phyloP scores from a whole-genome alignment of 768 basidiomycete species.

The Mycena epipterygia region DNA sequence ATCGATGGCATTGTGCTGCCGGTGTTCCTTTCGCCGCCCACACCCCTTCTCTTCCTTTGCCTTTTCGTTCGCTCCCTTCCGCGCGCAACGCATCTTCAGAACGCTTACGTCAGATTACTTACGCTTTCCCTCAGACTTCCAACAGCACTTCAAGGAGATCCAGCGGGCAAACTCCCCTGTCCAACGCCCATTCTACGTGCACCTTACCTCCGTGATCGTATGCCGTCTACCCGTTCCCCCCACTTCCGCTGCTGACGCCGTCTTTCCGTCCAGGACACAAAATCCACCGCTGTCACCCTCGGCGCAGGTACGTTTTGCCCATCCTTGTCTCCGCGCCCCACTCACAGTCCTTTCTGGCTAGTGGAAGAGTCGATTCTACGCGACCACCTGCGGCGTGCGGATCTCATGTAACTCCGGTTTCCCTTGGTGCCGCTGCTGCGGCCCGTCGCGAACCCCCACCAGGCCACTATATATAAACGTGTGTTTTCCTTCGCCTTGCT shows the following conservation, averaged over 20 bases:
- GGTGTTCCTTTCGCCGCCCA: neutral
- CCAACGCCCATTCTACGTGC: constrained; percentile 76
- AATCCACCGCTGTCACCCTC: constrained; percentile 79
- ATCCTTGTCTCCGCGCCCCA: constrained; percentile 10
- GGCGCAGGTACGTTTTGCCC: constrained; percentile 64
- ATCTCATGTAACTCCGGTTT: constrained; percentile 65
- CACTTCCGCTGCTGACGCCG: constrained; percentile 21
- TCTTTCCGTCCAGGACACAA: constrained; percentile 68
- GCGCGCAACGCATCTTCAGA: neutral
- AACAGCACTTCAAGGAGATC: constrained; percentile 85
- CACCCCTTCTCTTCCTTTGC: neutral
- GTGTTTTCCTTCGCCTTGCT: neutral
- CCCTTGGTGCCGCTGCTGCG: neutral
- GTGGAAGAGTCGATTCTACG: constrained; percentile 83
- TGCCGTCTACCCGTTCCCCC: constrained; percentile 44
- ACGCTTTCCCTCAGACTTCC: constrained; percentile 76
- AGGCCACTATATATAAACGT: neutral
- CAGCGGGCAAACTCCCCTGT: constrained; percentile 72
- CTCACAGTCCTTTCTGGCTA: constrained; percentile 36
- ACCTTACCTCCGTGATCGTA: constrained; percentile 85
- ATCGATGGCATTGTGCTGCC: neutral
- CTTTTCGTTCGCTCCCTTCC: neutral
- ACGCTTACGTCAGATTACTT: neutral
- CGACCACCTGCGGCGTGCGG: constrained; percentile 76
- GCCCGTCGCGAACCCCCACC: no score